Percentiles rank a stretch among this genome's conserved stretches.
phyloP scores from a whole-genome alignment of 257 asterid genomes.

The Ballota nigra region DNA sequence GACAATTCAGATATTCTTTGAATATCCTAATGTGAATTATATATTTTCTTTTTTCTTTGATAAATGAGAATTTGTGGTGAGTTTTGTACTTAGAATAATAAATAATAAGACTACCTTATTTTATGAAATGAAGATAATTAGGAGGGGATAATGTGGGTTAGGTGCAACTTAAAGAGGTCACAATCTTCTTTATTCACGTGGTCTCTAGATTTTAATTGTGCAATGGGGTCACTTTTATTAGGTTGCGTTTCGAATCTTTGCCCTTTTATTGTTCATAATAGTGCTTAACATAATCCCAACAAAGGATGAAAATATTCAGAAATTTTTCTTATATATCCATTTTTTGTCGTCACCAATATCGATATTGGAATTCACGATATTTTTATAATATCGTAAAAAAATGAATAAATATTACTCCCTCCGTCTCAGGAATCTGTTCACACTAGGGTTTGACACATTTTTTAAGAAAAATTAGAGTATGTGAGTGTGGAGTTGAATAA shows the following conservation, averaged over 20 bases:
- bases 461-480: no score
- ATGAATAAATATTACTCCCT: no score
- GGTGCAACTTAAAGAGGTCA: no score
- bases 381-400: no score
- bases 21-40: slow-evolving; percentile 40
- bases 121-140: slow-evolving; percentile 22
- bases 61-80: slow-evolving; percentile 22
- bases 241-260: slow-evolving; percentile 28
- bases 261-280: slow-evolving; percentile 4
- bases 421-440: no score
- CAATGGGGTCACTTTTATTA: slow-evolving; percentile 23
- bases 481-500: no score
- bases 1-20: slow-evolving; percentile 31
- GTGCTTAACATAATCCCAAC: not conserved
- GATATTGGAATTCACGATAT: no score
- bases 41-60: slow-evolving; percentile 1
- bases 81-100: slow-evolving; percentile 21
- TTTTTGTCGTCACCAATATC: no score
- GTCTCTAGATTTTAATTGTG: slow-evolving; percentile 32
- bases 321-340: no score
- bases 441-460: no score
- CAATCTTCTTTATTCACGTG: slow-evolving; percentile 55
- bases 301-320: not conserved
- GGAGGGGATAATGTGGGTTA: slow-evolving; percentile 32
- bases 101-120: not conserved